Base-by-base conservation (phyloP, 345 rosid species). In the Pelargonium nanum region DNA sequence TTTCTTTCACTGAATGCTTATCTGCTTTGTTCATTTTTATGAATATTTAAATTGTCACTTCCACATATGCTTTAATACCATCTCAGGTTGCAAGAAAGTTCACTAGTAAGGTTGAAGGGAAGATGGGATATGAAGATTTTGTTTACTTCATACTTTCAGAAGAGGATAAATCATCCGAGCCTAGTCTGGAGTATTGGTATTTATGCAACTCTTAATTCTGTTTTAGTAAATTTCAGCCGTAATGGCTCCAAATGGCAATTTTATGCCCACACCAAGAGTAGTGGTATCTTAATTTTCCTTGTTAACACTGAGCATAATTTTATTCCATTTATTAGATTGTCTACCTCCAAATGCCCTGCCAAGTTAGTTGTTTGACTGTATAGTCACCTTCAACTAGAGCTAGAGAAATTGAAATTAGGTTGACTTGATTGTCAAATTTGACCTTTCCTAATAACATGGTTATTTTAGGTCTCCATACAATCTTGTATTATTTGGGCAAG, bases 51-150 rank as follows among this genome's bases (percentile, higher is more conserved):
- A 8, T n/a, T n/a, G n/a, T 12, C 15, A 17, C 15, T 17, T 9
- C 7, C 16, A 9, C 15, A 8, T 40, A 40, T 67, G 61, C 24
- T 25, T 63, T 23, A 34, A 64, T 65, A 56, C 55, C 40, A 22
- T 73, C 64, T 66, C 75, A 88, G 97, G 85, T 82, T 68, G 77
- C 96, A 0, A 82, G 83, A 70, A 86, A 83, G 68, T 78, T 85
- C 70, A 77, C 85, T 22, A 69, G 96, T 71, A 66, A 75, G 60
- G 77, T 74, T 59, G 87, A 80, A 63, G 90, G 96, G 72, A 86
- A 81, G 83, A 91, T 91, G 96, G 81, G 84, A 68, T 91, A 91
- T 72, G 96, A 91, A 79, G 98, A 91, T 82, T 91, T 91, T 65
- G 98, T 87, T 5, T 84, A 84, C 78, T 91, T 91, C 75, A 84